Percentiles rank a stretch among this genome's conserved stretches.
These are phyloP conservation scores for Botrytis squamosa DNA, from an alignment of 2,329 filamentous ascomycete genomes.

Conservation along the genomic window DNA sequence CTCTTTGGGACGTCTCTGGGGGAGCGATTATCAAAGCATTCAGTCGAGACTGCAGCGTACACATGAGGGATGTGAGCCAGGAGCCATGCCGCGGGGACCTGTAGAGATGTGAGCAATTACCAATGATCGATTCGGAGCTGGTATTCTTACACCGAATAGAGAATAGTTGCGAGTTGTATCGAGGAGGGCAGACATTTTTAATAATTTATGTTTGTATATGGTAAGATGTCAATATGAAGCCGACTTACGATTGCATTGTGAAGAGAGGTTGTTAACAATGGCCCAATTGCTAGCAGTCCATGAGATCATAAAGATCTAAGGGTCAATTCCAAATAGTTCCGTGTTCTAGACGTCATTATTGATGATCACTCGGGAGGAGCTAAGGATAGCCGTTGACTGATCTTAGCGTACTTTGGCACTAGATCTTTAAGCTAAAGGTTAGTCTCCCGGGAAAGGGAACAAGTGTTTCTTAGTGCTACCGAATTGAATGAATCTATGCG, in stretches of 20 bases:
- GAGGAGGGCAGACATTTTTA: constrained; percentile 4
- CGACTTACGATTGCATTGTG: background rate
- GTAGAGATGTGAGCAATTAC: background rate
- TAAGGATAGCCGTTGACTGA: background rate
- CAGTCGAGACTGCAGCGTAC: background rate
- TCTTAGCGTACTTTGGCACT: background rate
- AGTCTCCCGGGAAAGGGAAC: background rate
- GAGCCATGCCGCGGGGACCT: constrained; percentile 14
- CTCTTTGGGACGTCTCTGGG: background rate
- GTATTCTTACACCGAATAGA: constrained; percentile 7
- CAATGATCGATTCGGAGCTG: background rate
- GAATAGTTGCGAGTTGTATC: constrained; percentile 7
- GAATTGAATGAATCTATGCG: background rate
- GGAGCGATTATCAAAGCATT: constrained; percentile 2
- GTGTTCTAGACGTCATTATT: background rate
- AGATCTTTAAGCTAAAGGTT: background rate
- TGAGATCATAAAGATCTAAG: background rate
- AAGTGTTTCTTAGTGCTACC: background rate
- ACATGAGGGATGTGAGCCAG: background rate
- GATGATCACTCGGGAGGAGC: background rate
- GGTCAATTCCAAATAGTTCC: background rate
- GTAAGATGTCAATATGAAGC: background rate
- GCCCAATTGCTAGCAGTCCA: background rate
- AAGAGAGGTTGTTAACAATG: background rate
- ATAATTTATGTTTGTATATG: background rate